Evolutionary conservation across 768 basidiomycete genomes (phyloP).

Genomic region (Boletus barrowsii): DNA sequence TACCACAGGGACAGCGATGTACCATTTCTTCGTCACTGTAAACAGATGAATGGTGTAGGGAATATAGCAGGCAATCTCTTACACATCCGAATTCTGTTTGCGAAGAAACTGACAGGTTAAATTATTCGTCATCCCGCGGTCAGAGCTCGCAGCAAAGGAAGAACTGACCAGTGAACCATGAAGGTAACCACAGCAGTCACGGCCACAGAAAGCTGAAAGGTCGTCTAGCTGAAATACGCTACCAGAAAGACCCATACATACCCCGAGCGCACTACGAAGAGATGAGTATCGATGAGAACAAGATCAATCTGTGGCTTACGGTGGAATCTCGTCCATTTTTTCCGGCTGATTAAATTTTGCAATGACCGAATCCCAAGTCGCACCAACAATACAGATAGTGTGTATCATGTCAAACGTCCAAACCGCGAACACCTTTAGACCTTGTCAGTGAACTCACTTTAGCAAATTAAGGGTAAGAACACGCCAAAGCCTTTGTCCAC

Average conservation of each 20-base stretch:
- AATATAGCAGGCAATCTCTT: neutral
- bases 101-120: conserved; percentile 25
- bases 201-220: conserved; percentile 30
- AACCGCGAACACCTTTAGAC: conserved; percentile 24
- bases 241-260: neutral
- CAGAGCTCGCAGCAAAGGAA: too few species aligned
- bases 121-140: neutral
- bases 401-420: conserved; percentile 32
- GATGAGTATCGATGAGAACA: neutral
- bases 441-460: neutral
- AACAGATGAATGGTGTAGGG: neutral
- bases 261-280: conserved; percentile 25
- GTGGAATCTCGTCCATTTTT: conserved; percentile 28
- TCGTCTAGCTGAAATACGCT: neutral
- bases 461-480: neutral
- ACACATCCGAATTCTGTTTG: conserved; percentile 33
- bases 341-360: conserved; percentile 22
- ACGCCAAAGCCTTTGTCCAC: conserved; percentile 26
- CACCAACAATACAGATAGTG: conserved; percentile 22
- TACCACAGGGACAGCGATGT: conserved; percentile 30
- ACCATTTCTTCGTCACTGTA: conserved; percentile 33
- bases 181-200: conserved; percentile 30
- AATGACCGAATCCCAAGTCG: conserved; percentile 31
- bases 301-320: conserved; percentile 10
- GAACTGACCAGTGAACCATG: conserved; percentile 31